A percentile compares a stretch with the other conserved stretches of the same genome.
Evolutionary conservation across 257 asterid genomes (phyloP).

Genomic region (Capsicum chinense): DNA sequence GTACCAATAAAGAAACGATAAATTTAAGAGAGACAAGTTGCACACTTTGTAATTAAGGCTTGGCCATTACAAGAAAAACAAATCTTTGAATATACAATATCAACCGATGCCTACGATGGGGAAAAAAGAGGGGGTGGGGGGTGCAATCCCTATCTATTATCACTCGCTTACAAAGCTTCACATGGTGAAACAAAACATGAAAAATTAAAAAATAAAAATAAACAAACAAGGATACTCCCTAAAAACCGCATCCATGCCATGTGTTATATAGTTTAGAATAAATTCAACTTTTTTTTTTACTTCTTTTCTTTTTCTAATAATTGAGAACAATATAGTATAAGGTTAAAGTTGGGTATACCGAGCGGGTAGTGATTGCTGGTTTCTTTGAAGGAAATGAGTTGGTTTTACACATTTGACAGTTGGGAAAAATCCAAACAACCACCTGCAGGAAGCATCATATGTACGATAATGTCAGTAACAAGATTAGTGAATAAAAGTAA

Average conservation of each 20-base stretch:
- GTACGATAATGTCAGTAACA: conserved; percentile 35
- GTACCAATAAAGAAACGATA: conserved; percentile 15
- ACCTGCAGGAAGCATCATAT: conserved; percentile 52
- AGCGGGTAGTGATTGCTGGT: conserved; percentile 39
- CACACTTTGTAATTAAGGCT: conserved; percentile 36
- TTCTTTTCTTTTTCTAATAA: conserved; percentile 31
- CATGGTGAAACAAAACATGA: conserved; percentile 27
- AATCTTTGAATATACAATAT: conserved; percentile 29
- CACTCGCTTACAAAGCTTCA: conserved; percentile 36
- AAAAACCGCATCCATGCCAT: conserved; percentile 73
- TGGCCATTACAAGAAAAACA: conserved; percentile 36
- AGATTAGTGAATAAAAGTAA: conserved; percentile 36
- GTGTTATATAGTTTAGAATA: conserved; percentile 46
- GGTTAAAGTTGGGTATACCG: conserved; percentile 48
- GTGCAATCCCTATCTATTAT: conserved; percentile 41
- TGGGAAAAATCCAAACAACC: conserved; percentile 45
- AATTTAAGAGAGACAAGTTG: conserved; percentile 18
- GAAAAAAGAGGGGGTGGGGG: conserved; percentile 33
- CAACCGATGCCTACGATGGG: conserved; percentile 25
- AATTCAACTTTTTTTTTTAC: conserved; percentile 25
- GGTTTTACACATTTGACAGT: conserved; percentile 57
- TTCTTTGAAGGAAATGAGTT: conserved; percentile 42
- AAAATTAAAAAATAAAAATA: not conserved
- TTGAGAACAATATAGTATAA: conserved; percentile 53
- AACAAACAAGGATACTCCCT: conserved; percentile 40